A percentile compares a stretch with the other conserved stretches of the same genome.
Conservation (phyloP, 148 eudicot species). For the Spergularia bocconei region DNA sequence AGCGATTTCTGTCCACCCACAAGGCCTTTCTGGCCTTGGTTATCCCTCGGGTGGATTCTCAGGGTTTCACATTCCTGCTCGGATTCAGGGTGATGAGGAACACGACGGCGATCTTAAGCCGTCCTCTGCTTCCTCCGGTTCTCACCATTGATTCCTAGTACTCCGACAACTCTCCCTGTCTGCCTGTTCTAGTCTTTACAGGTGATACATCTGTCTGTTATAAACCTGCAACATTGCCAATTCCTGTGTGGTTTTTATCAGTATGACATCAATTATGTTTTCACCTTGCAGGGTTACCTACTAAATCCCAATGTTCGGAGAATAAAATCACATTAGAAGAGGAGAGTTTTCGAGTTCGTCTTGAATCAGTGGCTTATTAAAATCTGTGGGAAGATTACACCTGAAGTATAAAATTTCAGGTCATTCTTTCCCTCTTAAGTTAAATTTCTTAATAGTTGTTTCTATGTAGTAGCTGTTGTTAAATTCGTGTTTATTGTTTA, state of each 20-base stretch:
- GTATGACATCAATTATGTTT: background rate
- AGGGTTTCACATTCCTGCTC: constrained; percentile 79
- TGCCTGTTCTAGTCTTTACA: constrained; percentile 24
- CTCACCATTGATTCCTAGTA: constrained; percentile 59
- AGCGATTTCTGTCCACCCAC: constrained; percentile 45
- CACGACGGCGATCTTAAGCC: constrained; percentile 84
- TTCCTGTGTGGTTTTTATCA: background rate
- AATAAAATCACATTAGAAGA: constrained; percentile 5
- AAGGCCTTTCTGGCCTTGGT: constrained; percentile 51
- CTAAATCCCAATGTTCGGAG: background rate
- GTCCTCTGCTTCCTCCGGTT: constrained; percentile 95
- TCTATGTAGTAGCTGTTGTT: constrained; percentile 2
- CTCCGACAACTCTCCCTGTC: constrained; percentile 18
- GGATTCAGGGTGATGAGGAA: constrained; percentile 95
- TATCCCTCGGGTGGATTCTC: constrained; percentile 66
- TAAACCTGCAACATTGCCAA: background rate
- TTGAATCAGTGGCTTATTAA: constrained; percentile 41
- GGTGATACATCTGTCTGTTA: constrained; percentile 29
- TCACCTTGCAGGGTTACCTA: constrained; percentile 14
- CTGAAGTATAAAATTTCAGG: constrained; percentile 49
- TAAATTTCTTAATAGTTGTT: constrained; percentile 33
- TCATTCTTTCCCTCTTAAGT: constrained; percentile 35
- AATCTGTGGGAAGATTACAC: constrained; percentile 44
- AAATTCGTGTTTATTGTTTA: constrained; percentile 10
- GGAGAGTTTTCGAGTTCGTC: constrained; percentile 30